Base-by-base conservation (phyloP, 805 yeast genomes). In the Ogataea saltuana region DNA sequence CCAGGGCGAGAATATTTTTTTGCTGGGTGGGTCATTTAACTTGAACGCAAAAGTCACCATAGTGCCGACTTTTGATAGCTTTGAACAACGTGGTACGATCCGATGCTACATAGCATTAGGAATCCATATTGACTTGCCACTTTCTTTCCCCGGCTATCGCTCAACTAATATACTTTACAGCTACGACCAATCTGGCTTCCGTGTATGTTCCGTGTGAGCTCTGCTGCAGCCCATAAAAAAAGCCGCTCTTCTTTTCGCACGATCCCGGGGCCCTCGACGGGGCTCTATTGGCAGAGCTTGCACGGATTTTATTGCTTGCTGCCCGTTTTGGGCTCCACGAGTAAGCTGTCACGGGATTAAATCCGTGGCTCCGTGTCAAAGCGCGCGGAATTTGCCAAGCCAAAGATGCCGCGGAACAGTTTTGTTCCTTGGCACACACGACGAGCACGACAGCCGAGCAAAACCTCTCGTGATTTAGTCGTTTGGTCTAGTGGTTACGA, bases 401-500 rank as follows among this genome's bases (percentile, higher is more conserved):
- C 13, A 6, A 25, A 25, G 6, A 25, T 25, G 12, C 28, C 31
- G 31, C 31, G 17, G 15, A 11, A 18, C 15, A 16, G 9, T 7
- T 6, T 6, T 2, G 17, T 18, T 32, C 19, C 35, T 18, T 15
- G n/a, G 27, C n/a, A 22, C 4, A 19, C 35, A 19, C 15, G 18
- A 3, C 19, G 28, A 16, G 21, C 11, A 16, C 21, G n/a, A 13
- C 15, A n/a, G 10, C 2, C 13, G 4, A 7, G 10, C 3, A 7
- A 19, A 19, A 12, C 7, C 13, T 23, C 13, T 15, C 38, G 38
- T 34, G 45, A 45, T 40, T 49, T 46, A 63, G 68, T 63, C 59
- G 66, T 59, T 61, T 63, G 65, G 68, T 63, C 68, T 61, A 63
- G 68, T 62, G 68, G 68, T 63, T 62, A 63, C 65, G 68, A 63